Evolutionary conservation across 148 eudicot genomes (phyloP).

Genomic region (Selenicereus undatus): DNA sequence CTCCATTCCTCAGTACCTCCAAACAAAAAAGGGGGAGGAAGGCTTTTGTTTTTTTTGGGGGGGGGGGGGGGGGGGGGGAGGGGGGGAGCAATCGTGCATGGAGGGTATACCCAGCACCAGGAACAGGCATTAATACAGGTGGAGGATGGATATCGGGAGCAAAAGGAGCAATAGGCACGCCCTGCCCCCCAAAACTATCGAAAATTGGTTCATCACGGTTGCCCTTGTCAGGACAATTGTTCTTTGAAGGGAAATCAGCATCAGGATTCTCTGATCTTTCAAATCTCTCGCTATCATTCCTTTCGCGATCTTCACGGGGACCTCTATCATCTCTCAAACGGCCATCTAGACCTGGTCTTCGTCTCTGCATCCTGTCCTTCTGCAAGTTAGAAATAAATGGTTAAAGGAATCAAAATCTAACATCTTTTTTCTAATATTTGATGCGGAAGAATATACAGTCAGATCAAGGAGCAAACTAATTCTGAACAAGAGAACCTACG

Average conservation of each 20-base stretch:
- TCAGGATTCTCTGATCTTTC: constrained; percentile 70
- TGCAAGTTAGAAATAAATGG: constrained; percentile 25
- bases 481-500: too few species aligned
- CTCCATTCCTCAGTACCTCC: not conserved
- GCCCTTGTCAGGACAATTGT: constrained; percentile 57
- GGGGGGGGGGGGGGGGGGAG: not conserved
- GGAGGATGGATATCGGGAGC: constrained; percentile 81
- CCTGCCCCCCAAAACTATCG: constrained; percentile 75
- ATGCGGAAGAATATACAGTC: not conserved
- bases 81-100: not conserved
- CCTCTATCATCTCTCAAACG: constrained; percentile 80
- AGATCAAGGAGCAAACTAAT: too few species aligned
- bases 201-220: constrained; percentile 74
- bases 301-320: constrained; percentile 63
- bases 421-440: not conserved
- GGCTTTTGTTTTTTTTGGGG: too few species aligned
- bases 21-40: not conserved
- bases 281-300: constrained; percentile 60
- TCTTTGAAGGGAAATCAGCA: constrained; percentile 50
- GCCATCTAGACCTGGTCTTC: constrained; percentile 58
- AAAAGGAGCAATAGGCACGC: constrained; percentile 67
- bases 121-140: constrained; percentile 93
- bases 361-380: constrained; percentile 76
- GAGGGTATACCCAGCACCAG: constrained; percentile 86
- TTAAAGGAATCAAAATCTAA: not conserved